A percentile compares a stretch with the other conserved stretches of the same genome.
phyloP scores from a whole-genome alignment of 2,329 filamentous ascomycete genomes.

The Daldinia sp. region DNA sequence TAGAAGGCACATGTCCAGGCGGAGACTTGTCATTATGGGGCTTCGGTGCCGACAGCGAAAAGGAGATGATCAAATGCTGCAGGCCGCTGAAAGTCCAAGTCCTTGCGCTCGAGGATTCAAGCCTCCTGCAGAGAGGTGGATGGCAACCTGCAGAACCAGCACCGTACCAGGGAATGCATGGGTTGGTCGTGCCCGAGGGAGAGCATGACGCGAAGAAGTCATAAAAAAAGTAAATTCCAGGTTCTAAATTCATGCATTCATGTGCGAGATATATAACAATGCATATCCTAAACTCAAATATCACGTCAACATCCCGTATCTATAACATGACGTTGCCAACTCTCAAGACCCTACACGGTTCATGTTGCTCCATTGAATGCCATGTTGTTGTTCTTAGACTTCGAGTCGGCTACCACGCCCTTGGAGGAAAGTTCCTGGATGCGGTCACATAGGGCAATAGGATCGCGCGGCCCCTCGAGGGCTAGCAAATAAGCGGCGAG shows the following conservation, averaged over 20 bases:
- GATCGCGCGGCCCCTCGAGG: slow-evolving; percentile 53
- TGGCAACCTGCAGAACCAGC: slow-evolving; percentile 71
- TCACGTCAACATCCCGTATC: background rate
- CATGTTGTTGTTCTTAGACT: slow-evolving; percentile 37
- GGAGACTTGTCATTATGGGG: slow-evolving; percentile 86
- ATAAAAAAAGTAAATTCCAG: slow-evolving; percentile 14
- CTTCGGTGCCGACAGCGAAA: slow-evolving; percentile 72
- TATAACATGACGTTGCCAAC: background rate
- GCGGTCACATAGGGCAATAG: slow-evolving; percentile 37
- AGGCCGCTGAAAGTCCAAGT: slow-evolving; percentile 79
- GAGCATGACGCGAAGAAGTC: slow-evolving; percentile 34
- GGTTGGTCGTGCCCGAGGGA: slow-evolving; percentile 56
- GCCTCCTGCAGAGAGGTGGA: slow-evolving; percentile 58
- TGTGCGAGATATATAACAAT: slow-evolving; percentile 7
- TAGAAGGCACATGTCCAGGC: slow-evolving; percentile 73
- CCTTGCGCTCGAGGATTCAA: slow-evolving; percentile 65
- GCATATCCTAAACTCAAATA: slow-evolving; percentile 17
- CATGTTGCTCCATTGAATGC: slow-evolving; percentile 37
- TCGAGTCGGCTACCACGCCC: slow-evolving; percentile 31
- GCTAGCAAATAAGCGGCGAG: slow-evolving; percentile 56
- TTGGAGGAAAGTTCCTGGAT: slow-evolving; percentile 41
- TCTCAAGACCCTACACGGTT: background rate
- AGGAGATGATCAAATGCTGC: slow-evolving; percentile 75
- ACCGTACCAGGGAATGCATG: slow-evolving; percentile 72
- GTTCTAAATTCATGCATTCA: slow-evolving; percentile 2